Conservation (phyloP, 2,329 filamentous ascomycete genomes). For the Lachnellula occidentalis region DNA sequence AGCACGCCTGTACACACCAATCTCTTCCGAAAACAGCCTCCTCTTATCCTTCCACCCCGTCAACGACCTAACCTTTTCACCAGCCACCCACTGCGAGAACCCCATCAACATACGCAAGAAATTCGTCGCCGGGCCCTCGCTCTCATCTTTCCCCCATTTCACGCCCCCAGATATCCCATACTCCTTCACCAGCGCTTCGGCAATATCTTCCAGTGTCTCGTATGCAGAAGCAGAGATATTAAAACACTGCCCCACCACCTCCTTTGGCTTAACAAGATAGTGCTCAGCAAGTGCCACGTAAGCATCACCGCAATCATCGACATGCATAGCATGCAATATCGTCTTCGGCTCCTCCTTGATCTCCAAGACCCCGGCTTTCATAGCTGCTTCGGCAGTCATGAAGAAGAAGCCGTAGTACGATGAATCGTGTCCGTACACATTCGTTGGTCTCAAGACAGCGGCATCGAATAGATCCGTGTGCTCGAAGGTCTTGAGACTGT, state of each 20-base stretch:
- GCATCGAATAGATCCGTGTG: constrained; percentile 38
- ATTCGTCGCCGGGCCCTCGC: constrained; percentile 1
- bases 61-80: constrained; percentile 13
- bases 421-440: constrained; percentile 40
- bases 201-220: constrained; percentile 39
- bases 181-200: constrained; percentile 34
- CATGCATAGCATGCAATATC: constrained; percentile 42
- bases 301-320: constrained; percentile 45
- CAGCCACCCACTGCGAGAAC: constrained; percentile 14
- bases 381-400: constrained; percentile 30
- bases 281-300: constrained; percentile 40
- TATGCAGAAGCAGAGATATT: constrained; percentile 42
- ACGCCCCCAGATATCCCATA: constrained; percentile 35
- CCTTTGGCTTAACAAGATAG: constrained; percentile 28
- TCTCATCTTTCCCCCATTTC: constrained; percentile 12
- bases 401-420: constrained; percentile 31
- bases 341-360: constrained; percentile 33
- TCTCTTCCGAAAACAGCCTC: constrained; percentile 10
- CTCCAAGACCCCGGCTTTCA: constrained; percentile 22
- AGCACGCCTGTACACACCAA: constrained; percentile 8
- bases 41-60: constrained; percentile 15
- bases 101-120: constrained; percentile 9
- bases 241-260: constrained; percentile 37
- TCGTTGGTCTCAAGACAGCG: constrained; percentile 41
- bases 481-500: constrained; percentile 35